Base-by-base conservation (phyloP, 768 basidiomycete genomes). In the Coprinopsis cinerea region DNA sequence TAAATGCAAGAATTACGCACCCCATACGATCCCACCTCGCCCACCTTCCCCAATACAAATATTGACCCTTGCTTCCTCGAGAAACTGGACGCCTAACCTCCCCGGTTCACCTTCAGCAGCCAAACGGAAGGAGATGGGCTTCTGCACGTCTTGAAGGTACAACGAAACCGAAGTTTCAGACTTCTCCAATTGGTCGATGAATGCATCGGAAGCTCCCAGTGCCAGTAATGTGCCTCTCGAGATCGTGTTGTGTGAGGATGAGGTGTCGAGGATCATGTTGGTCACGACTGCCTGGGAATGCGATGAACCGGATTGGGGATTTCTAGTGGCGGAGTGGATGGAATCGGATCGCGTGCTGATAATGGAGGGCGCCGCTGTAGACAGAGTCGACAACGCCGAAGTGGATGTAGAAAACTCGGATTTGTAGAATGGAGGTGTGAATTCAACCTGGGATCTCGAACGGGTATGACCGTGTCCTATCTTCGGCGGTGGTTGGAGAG, bases 261-360 rank as follows among this genome's bases (percentile, higher is more conserved):
- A 63, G 17, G 64, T 67, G 47, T 67, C 65, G 24, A 67, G 58
- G 20, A 67, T 55, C 46, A 67, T 65, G 41, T 67, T 67, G 7
- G 59, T 52, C 18, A 57, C 57, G 15, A 67, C 50, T 22, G 27
- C 26, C 3, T 20, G 18, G 20, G 44, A 24, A 32, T 20, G 40
- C 17, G 18, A 10, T 43, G 48, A 23, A 41, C 36, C 1, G 48
- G 18, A 20, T n/a, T 20, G 10, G 36, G 48, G 18, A 48, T n/a
- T n/a, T n/a, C n/a, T 39, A 22, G 30, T 32, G 30, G 30, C 15
- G 9, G 30, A 32, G 30, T 7, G 15, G 30, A 15, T 7, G 30
- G 30, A 32, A 15, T 15, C 30, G 9, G 15, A 32, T 32, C 30
- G 9, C 7, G 30, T 32, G 15, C 30, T 15, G 7, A 7, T 32